Conservation (phyloP, 2,329 filamentous ascomycete genomes). For the Metarhizium robertsii region DNA sequence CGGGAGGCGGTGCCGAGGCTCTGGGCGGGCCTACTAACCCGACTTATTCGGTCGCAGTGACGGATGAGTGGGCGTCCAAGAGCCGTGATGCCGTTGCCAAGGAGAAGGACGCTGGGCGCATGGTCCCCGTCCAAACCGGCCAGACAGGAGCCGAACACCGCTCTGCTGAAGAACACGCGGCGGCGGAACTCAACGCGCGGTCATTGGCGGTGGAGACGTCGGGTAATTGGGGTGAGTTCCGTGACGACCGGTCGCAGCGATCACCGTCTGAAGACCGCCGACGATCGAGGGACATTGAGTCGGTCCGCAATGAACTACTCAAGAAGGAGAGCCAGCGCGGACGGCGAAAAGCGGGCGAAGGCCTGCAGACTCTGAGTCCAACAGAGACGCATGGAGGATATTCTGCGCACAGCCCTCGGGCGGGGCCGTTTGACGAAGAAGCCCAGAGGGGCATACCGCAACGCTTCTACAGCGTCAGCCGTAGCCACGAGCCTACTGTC, state of each 20-base stretch:
- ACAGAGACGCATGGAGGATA: constrained; percentile 16
- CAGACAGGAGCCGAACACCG: constrained; percentile 17
- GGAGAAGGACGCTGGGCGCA: constrained; percentile 53
- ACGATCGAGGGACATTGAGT: constrained; percentile 29
- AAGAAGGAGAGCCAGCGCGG: constrained; percentile 38
- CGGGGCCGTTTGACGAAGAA: constrained; percentile 33
- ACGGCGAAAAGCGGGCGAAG: constrained; percentile 39
- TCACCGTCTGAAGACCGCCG: constrained; percentile 23
- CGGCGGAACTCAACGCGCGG: constrained; percentile 33
- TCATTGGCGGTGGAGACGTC: constrained; percentile 17
- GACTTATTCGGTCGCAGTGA: constrained; percentile 68
- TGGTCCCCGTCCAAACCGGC: constrained; percentile 43
- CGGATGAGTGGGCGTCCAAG: constrained; percentile 55
- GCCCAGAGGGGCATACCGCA: constrained; percentile 25
- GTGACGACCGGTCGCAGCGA: constrained; percentile 9
- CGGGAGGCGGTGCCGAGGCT: constrained; percentile 59
- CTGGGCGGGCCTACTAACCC: constrained; percentile 65
- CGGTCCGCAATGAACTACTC: constrained; percentile 25
- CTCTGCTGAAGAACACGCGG: constrained; percentile 33
- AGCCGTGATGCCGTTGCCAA: constrained; percentile 51
- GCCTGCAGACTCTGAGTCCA: constrained; percentile 25
- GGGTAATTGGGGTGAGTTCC: constrained; percentile 12
- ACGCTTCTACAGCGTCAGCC: constrained; percentile 21
- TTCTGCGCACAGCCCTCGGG: constrained; percentile 22
- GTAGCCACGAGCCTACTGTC: constrained; percentile 5